Base-by-base conservation (phyloP, 768 basidiomycete species). In the Lactifluus pinguis region DNA sequence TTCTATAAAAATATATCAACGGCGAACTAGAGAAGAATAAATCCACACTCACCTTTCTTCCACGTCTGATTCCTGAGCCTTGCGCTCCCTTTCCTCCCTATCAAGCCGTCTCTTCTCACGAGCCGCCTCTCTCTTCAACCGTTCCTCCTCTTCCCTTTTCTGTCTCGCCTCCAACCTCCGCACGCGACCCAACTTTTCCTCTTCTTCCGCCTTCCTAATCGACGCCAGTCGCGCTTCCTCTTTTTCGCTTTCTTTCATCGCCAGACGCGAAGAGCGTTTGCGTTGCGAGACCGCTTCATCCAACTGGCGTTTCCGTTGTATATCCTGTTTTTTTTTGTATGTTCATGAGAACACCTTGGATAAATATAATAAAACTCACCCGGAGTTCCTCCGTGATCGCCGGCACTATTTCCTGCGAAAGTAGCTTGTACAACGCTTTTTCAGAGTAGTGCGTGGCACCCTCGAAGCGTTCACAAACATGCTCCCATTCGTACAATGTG, bases 261-360 rank as follows among this genome's bases (percentile, higher is more conserved):
- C 89, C 59, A 97, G 84, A 36, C 95, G 87, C 17, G 91, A 91
- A 0, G 93, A 95, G 25, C 94, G 86, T 71, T 98, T 97, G 61
- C 94, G 84, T 61, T 90, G 88, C 29, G 83, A 80, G 13, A 94
- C 74, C 2, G 89, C 88, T 64, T 89, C 86, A 63, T 90, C 87
- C 53, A 88, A 61, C 14, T 77, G 81, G 25, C 79, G 77, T 69
- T 84, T 83, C 39, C 76, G 79, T 68, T 86, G 81, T 34, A 77
- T 73, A 73, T 87, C 84, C 87, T 89, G 68, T 55, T 48, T 15
- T 62, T 17, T 36, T 48, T 53, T 25, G 6, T 4, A 10, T 38
- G 9, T 38, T 10, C 9, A 6, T 34, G 38, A 25, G 25, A 25
- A 25, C 25, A 25, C 25, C 25, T 25, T 25, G 25, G 2, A 25